Base-by-base conservation (phyloP, 805 yeast genomes). In the Kodamaea laetipori region DNA sequence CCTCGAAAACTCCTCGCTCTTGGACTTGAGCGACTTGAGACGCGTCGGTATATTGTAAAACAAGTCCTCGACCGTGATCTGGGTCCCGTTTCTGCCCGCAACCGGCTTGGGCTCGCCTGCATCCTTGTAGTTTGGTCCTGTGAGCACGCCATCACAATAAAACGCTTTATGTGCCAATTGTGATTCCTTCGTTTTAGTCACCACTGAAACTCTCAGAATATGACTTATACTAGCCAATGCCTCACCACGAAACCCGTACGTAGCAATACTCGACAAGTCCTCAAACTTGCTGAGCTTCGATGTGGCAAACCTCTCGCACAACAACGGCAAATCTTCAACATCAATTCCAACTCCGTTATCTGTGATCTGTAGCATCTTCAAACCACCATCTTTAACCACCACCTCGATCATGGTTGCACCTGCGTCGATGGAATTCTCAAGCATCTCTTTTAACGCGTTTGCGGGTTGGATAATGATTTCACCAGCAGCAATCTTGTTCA, bases 211-310 rank as follows among this genome's bases (percentile, higher is more conserved):
- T 45, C 90, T 84, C 0, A 97, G 76, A 15, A 94, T 84, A 57
- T 92, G 97, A 0, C 97, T 89, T 6, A 94, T 90, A 58, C 94
- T 83, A 1, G 98, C 97, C 38, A 94, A 69, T 0, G 99, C 99
- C 63, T 94, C 99, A 11, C 99, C 99, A 43, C 99, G 74, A 60
- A 94, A 94, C 4, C 99, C 99, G 61, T 89, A 89, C 0, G 98
- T 90, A 16, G 77, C 68, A 17, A 94, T 78, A 3, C 73, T 61
- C 39, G 70, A 68, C 45, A 94, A 73, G 60, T 94, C 99, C 39
- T 86, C 92, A 59, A 86, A 92, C 6, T 66, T 72, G 1, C 64
- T 48, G 17, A 94, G 64, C 61, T 94, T 94, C 0, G 97, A 90
- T 0, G 99, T 94, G 16, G 98, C 87, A 65, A 90, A 92, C 18